phyloP scores from a whole-genome alignment of 306 rosid species.

The Morella rubra region DNA sequence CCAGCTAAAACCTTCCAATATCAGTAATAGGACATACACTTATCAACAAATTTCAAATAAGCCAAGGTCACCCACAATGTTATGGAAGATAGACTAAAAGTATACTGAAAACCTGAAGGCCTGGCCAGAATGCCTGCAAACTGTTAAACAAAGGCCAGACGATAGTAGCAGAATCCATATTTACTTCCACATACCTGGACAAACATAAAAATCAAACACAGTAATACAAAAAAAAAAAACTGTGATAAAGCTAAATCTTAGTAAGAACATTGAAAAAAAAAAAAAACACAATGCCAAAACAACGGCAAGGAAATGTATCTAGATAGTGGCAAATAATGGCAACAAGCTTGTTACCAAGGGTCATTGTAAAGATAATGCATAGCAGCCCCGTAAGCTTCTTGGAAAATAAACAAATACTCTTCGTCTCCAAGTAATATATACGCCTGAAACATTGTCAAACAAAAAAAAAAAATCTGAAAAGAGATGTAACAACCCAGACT shows the following conservation, averaged over 20 bases:
- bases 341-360: constrained; percentile 78
- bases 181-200: constrained; percentile 91
- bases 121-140: constrained; percentile 99
- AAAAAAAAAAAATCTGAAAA: constrained; percentile 21
- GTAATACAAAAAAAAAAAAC: constrained; percentile 13
- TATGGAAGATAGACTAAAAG: constrained; percentile 16
- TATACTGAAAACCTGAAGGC: constrained; percentile 79
- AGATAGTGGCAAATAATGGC: constrained; percentile 37
- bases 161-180: constrained; percentile 93
- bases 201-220: constrained; percentile 24
- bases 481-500: constrained; percentile 6
- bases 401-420: constrained; percentile 90
- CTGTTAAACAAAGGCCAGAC: constrained; percentile 98
- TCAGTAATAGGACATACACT: constrained; percentile 26
- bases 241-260: constrained; percentile 12
- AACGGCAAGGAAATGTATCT: constrained; percentile 26
- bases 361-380: constrained; percentile 89
- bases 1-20: constrained; percentile 93
- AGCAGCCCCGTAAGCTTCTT: constrained; percentile 96
- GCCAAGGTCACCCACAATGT: constrained; percentile 25
- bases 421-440: constrained; percentile 92
- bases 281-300: constrained; percentile 2
- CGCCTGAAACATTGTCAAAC: constrained; percentile 57
- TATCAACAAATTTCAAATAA: constrained; percentile 13
- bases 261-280: constrained; percentile 5